Evolutionary conservation across 805 yeast genomes (phyloP), one percentile per base, ranked within the genome.

Genomic region (Yamadazyma takamatsuzukensis): DNA sequence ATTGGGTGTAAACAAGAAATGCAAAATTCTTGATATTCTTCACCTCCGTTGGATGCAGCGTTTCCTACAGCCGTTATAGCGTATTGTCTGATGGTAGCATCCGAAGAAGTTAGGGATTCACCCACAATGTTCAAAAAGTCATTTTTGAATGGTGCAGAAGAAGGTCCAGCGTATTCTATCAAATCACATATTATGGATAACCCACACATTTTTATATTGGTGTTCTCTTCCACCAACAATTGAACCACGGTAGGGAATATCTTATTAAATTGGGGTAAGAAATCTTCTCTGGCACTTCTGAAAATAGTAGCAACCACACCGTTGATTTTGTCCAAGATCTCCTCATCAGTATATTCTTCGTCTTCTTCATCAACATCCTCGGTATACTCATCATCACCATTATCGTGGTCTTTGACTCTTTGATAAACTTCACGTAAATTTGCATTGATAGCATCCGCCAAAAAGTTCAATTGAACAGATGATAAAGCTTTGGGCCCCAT

Each of bases 331-430:
- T 87, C 94, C 32, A 88, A 61, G 28, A 93, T 64, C 51, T 89
- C 96, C 52, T 88, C 97, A 55, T 93, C 97, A 1, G 93, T 80
- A 48, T 83, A 95, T 37, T 79, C 87, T 18, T 76, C 80, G 35
- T 89, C 97, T 36, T 81, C 88, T 34, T 78, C 84, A 37, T 83
- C 95, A 5, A 80, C 67, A 27, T 86, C 96, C 60, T 87, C 96
- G 38, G 83, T 82, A 55, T 81, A 88, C 48, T 85, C 95, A 52
- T 86, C 95, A 43, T 83, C 93, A 11, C 30, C 44, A 39, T 68
- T 70, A 33, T 85, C 88, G 42, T 94, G 80, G 21, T 70, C 74
- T 49, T 76, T 78, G 34, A 85, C 78, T 46, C 95, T 75, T 37
- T 74, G 79, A 49, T 74, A 77, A 24, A 81, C 75, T 39, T 83